Evolutionary conservation across 1,139 yeast species (phyloP).

Genomic region (Hansenula lynferdii): DNA sequence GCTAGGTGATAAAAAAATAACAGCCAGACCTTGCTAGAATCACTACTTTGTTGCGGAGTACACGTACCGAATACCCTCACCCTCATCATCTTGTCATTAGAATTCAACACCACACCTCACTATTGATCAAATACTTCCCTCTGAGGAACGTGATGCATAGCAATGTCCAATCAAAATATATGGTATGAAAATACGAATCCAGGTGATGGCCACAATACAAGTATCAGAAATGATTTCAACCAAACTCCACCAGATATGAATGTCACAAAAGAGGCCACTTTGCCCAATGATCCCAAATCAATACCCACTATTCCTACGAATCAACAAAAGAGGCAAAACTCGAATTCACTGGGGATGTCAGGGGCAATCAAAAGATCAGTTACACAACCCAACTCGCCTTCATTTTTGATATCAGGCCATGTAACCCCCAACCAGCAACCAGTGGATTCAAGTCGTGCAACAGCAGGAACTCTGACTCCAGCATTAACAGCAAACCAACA

Average conservation of each 20-base stretch:
- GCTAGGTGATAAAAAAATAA: no score
- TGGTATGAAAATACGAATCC: neutral
- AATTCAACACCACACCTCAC: neutral
- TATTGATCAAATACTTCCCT: neutral
- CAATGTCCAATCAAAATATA: conserved; percentile 5
- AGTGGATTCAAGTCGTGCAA: conserved; percentile 12
- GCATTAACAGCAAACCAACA: conserved; percentile 7
- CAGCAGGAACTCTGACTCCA: conserved; percentile 15
- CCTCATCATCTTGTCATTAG: no score
- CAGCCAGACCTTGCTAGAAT: no score
- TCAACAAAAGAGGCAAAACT: conserved; percentile 29
- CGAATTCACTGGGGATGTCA: conserved; percentile 22
- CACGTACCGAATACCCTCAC: no score
- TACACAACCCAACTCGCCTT: conserved; percentile 11
- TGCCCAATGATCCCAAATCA: neutral
- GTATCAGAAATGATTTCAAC: neutral
- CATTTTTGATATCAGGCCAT: conserved; percentile 1
- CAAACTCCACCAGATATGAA: no score
- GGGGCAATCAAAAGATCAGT: conserved; percentile 22
- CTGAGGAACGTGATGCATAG: neutral
- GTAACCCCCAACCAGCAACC: conserved; percentile 3
- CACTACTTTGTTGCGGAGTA: no score
- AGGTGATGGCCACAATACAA: neutral
- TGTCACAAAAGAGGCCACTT: no score
- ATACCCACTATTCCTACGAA: conserved; percentile 3